Base-by-base conservation (phyloP, 768 basidiomycete genomes). In the Porphyrellus cyaneotinctus region DNA sequence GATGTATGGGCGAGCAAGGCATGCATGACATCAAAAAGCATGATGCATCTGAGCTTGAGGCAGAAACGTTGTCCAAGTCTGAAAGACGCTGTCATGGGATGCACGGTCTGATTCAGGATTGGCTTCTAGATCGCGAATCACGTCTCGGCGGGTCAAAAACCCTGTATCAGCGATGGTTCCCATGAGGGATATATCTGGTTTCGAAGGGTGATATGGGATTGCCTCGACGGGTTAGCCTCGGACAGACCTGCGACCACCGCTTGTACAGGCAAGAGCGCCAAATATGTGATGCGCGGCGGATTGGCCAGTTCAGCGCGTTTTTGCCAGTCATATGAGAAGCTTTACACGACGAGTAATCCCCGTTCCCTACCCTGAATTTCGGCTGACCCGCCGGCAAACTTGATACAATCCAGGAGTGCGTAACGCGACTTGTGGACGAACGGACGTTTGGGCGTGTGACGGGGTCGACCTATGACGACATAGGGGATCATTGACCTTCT, bases 321-420 rank as follows among this genome's bases (percentile, higher is more conserved):
- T 43, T 58, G 51, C 53, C 65, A 66, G 38, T 56, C 26, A 59
- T 59, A 55, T 58, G 60, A 41, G 56, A 51, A 49, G 57, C 36
- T 49, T 56, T 47, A 65, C 51, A 48, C 36, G 60, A 60, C 39
- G 57, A 57, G 67, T 67, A 67, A 69, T 67, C 67, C 67, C 66
- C 67, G 66, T 52, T 49, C 12, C 2, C n/a, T 26, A 55, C 64
- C 66, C 66, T 66, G 65, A 63, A 62, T 58, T 60, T 67, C 41
- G 57, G 57, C 26, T 43, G 54, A 52, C 39, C 37, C 51, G 14
- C 33, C 58, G 58, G 51, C 58, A 47, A 44, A 9, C 26, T 17
- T 51, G 61, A 45, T 54, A 57, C 54, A 31, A 47, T 52, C 31
- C 51, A 52, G 46, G 32, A 35, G 50, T 48, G 44, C 37, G 39